These are phyloP conservation scores for Ustilago xerochloae DNA, from an alignment of 1,284 basidiomycete species.

Conservation along the genomic window DNA sequence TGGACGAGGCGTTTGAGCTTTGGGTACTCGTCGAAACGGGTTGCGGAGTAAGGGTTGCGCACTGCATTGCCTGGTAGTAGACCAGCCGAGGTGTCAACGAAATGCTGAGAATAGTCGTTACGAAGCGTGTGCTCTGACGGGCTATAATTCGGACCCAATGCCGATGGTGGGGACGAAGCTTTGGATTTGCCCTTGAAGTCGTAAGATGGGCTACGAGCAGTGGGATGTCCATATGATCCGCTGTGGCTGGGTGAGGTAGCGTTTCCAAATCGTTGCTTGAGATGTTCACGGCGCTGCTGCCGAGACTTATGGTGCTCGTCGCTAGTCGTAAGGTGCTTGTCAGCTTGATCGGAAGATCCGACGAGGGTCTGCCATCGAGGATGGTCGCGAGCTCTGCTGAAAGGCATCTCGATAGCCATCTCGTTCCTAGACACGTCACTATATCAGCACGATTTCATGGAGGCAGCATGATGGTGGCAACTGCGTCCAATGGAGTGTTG, in stretches of 20 bases:
- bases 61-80: conserved; percentile 61
- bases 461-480: not conserved
- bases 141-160: conserved; percentile 46
- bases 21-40: conserved; percentile 84
- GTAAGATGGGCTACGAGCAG: too few relatives aligned
- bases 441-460: not conserved
- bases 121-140: conserved; percentile 92
- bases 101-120: conserved; percentile 91
- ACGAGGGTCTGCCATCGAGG: conserved; percentile 34
- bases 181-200: conserved; percentile 20
- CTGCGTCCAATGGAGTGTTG: not conserved
- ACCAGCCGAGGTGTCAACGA: conserved; percentile 74
- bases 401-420: conserved; percentile 10
- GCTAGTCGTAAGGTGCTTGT: not conserved
- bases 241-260: not conserved
- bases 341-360: not conserved
- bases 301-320: conserved; percentile 9
- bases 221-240: not conserved
- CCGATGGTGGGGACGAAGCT: not conserved
- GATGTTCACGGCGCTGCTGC: conserved; percentile 10
- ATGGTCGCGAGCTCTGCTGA: conserved; percentile 24
- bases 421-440: not conserved
- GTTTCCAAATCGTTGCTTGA: conserved; percentile 10
- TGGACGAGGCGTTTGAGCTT: conserved; percentile 56
- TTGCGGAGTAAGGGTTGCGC: conserved; percentile 70